Conservation (phyloP, 257 asterid species). For the Przewalskia tangutica region DNA sequence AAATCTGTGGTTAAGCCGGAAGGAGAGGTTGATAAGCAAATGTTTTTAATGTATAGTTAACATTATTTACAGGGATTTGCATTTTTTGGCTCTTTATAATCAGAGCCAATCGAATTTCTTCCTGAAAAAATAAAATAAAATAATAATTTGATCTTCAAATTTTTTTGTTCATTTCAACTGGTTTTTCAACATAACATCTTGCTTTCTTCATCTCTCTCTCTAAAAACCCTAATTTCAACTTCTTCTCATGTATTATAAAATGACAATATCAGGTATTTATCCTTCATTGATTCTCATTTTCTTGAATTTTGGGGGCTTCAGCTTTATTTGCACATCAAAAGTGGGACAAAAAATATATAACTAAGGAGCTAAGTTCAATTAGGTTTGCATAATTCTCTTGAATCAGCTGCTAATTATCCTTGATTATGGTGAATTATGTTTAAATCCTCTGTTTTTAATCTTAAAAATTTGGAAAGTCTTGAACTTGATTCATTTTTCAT, state of each 20-base stretch:
- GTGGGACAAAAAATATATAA: background rate
- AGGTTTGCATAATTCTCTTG: constrained; percentile 25
- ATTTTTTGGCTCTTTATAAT: constrained; percentile 3
- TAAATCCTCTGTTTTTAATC: background rate
- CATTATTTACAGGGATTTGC: background rate
- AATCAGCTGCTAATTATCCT: constrained; percentile 17
- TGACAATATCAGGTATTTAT: constrained; percentile 37
- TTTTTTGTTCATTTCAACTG: constrained; percentile 6
- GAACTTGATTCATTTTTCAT: background rate
- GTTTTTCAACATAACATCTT: constrained; percentile 16
- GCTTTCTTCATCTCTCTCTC: constrained; percentile 16
- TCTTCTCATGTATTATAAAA: constrained; percentile 13
- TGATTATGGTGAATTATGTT: constrained; percentile 16
- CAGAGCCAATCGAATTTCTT: constrained; percentile 19
- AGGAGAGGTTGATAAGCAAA: background rate
- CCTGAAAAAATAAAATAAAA: constrained; percentile 1
- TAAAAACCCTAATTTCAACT: constrained; percentile 53
- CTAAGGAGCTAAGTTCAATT: constrained; percentile 11
- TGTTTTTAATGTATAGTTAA: background rate
- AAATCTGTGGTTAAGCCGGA: background rate
- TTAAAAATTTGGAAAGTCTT: background rate
- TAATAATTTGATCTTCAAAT: constrained; percentile 8
- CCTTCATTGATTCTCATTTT: constrained; percentile 13
- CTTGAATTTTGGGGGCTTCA: constrained; percentile 1
- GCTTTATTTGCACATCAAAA: background rate